A percentile compares a stretch with the other conserved stretches of the same genome.
Conservation (phyloP, 169 alveolate species). For the Plasmodium adleri region DNA sequence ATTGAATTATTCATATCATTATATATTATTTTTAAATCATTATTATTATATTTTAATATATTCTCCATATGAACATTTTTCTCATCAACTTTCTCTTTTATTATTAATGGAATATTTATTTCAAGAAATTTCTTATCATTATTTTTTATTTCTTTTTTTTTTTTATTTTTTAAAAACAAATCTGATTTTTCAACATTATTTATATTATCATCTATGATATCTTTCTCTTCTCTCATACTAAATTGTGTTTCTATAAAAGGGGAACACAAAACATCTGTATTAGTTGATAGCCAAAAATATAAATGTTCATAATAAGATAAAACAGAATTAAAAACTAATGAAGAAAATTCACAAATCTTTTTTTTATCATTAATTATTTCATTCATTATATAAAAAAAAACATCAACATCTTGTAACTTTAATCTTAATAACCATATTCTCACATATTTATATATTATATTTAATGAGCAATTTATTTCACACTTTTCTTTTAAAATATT, state of each 20-base stretch:
- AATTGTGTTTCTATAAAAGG: constrained; percentile 60
- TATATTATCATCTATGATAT: no score
- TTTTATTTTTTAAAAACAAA: not conserved
- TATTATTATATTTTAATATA: not conserved
- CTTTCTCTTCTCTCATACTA: not conserved
- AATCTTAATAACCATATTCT: constrained; percentile 69
- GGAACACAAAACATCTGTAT: not conserved
- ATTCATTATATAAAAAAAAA: constrained; percentile 37
- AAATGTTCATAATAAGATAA: constrained; percentile 67
- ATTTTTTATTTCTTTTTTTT: not conserved
- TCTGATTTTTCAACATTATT: not conserved
- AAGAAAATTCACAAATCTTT: constrained; percentile 39
- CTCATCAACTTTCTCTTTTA: not conserved
- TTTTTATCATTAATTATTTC: constrained; percentile 31
- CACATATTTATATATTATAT: constrained; percentile 50
- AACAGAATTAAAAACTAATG: constrained; percentile 55
- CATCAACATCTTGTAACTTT: constrained; percentile 7
- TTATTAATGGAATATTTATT: not conserved
- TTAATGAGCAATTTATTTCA: constrained; percentile 58
- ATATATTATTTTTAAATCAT: not conserved
- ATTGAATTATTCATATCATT: not conserved
- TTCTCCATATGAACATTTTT: not conserved
- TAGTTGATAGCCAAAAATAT: constrained; percentile 43
- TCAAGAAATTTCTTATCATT: constrained; percentile 3
- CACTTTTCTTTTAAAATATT: constrained; percentile 37